Evolutionary conservation across 2,329 filamentous ascomycete species (phyloP).

Genomic region (Microascus cirrosus): DNA sequence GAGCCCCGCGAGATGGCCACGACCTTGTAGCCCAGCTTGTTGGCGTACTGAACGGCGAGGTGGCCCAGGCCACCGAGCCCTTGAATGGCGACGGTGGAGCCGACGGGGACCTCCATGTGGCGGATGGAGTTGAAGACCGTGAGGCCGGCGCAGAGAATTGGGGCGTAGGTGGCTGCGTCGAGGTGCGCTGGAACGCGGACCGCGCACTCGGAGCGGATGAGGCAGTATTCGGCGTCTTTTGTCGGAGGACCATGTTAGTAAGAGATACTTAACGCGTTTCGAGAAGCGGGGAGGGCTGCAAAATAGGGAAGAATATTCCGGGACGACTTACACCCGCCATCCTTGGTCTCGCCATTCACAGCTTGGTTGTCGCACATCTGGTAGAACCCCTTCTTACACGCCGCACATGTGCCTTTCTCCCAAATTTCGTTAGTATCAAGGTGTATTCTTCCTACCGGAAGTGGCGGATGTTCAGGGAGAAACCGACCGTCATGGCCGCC

Average conservation of each 20-base stretch:
- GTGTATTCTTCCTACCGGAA: too few relatives aligned
- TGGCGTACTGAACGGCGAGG: constrained; percentile 64
- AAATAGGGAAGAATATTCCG: too few relatives aligned
- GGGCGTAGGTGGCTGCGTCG: constrained; percentile 42
- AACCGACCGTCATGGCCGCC: constrained; percentile 33
- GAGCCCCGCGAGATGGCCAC: constrained; percentile 56
- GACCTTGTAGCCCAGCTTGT: constrained; percentile 64
- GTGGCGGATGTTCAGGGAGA: not conserved
- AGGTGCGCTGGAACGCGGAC: constrained; percentile 41
- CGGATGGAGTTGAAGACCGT: constrained; percentile 51
- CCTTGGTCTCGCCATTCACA: constrained; percentile 53
- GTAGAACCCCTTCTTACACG: constrained; percentile 52
- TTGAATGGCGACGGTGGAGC: constrained; percentile 46
- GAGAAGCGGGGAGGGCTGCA: too few relatives aligned
- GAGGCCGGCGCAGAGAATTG: constrained; percentile 54
- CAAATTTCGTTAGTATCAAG: not conserved
- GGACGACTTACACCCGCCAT: constrained; percentile 44
- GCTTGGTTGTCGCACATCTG: constrained; percentile 55
- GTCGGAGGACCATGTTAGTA: too few relatives aligned
- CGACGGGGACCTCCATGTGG: constrained; percentile 39
- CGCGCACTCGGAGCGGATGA: constrained; percentile 48
- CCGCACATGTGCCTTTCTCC: constrained; percentile 33
- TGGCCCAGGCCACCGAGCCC: constrained; percentile 70
- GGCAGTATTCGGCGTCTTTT: constrained; percentile 44
- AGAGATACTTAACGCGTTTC: too few relatives aligned